A percentile compares a stretch with the other conserved stretches of the same genome.
Evolutionary conservation across 2,329 filamentous ascomycete species (phyloP).

Genomic region (Aureobasidium sp.): DNA sequence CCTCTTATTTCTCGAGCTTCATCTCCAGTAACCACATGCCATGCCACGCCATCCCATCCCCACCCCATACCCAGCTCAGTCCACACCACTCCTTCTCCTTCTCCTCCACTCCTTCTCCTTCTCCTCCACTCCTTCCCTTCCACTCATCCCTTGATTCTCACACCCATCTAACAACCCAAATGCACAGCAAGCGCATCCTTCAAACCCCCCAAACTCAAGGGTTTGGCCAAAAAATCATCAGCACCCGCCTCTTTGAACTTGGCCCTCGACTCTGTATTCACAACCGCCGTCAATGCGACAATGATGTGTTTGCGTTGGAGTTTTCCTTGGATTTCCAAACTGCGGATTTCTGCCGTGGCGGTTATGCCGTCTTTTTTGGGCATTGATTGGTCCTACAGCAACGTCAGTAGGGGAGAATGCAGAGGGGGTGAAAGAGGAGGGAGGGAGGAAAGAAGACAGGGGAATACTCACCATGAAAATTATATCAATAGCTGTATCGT

Average conservation of each 20-base stretch:
- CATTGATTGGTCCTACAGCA: conserved; percentile 25
- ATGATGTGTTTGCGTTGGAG: conserved; percentile 19
- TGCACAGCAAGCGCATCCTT: conserved; percentile 19
- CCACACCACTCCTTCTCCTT: too few species aligned
- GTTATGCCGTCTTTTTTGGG: conserved; percentile 24
- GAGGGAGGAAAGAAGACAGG: not conserved
- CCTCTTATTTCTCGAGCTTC: too few species aligned
- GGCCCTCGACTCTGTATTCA: conserved; percentile 10
- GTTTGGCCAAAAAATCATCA: conserved; percentile 24
- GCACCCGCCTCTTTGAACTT: conserved; percentile 24
- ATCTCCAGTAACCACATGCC: too few species aligned
- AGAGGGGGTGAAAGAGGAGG: not conserved
- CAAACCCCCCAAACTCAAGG: conserved; percentile 19
- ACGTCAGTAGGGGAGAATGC: not conserved
- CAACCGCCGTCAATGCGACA: conserved; percentile 25
- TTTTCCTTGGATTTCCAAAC: conserved; percentile 3
- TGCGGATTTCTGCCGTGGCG: conserved; percentile 24
- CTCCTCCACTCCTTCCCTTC: too few species aligned
- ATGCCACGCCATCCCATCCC: too few species aligned
- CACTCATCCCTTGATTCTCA: too few species aligned
- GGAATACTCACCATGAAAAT: conserved; percentile 21
- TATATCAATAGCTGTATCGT: conserved; percentile 21
- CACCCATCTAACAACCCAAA: too few species aligned
- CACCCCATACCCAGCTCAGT: too few species aligned
- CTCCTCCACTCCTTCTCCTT: too few species aligned